Evolutionary conservation across 768 basidiomycete species (phyloP).

Genomic region (Hericium erinaceus): DNA sequence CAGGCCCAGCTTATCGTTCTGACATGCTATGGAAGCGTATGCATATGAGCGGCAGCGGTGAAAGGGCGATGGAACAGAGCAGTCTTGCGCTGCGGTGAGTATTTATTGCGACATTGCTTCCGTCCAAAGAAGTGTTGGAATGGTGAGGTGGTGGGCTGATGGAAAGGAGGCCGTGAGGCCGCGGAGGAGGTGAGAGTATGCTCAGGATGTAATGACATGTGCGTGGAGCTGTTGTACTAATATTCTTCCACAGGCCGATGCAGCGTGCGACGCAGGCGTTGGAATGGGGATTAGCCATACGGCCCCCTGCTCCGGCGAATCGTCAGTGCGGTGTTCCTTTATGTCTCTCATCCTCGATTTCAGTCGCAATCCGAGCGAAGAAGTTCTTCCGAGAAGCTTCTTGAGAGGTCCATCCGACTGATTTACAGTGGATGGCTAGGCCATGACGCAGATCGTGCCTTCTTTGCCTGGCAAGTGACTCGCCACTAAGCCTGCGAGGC

Average conservation of each 20-base stretch:
- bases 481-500: neutral
- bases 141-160: neutral
- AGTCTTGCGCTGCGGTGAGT: neutral
- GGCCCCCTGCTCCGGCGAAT: neutral
- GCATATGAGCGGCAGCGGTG: neutral
- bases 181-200: neutral
- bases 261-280: neutral
- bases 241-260: too few species aligned
- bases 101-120: neutral
- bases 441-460: neutral
- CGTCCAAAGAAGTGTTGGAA: neutral
- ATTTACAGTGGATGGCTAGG: too few species aligned
- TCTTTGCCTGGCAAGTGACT: neutral
- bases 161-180: neutral
- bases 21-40: neutral
- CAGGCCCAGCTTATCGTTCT: neutral
- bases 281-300: neutral
- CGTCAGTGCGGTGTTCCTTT: neutral
- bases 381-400: too few species aligned
- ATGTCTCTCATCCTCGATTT: neutral
- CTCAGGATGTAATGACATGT: neutral
- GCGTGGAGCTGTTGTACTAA: too few species aligned
- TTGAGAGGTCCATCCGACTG: too few species aligned
- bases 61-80: neutral
- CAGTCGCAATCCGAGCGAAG: neutral